Conservation (phyloP, 2,329 filamentous ascomycete species). For the Trichoderma asperellum region DNA sequence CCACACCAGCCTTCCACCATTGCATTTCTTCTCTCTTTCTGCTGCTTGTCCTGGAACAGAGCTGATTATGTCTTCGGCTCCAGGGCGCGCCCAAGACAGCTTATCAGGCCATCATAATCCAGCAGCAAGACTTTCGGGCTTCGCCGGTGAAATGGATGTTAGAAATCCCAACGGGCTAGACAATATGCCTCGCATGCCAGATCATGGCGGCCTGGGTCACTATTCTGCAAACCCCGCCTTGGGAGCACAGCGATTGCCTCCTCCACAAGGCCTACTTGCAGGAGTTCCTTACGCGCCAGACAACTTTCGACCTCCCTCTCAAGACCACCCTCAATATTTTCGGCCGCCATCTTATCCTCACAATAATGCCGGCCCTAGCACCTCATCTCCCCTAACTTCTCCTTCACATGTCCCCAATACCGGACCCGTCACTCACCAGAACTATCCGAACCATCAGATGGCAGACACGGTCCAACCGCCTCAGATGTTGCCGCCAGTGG, state of each 20-base stretch:
- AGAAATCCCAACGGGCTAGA: conserved; percentile 29
- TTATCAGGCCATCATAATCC: conserved; percentile 27
- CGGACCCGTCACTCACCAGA: not conserved
- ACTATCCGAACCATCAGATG: conserved; percentile 4
- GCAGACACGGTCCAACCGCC: conserved; percentile 4
- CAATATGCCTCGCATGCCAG: conserved; percentile 36
- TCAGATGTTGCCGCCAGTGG: conserved; percentile 6
- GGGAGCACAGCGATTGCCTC: conserved; percentile 29
- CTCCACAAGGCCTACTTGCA: conserved; percentile 34
- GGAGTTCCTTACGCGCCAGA: conserved; percentile 31
- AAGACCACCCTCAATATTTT: conserved; percentile 27
- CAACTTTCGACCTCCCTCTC: conserved; percentile 25
- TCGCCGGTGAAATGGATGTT: conserved; percentile 31
- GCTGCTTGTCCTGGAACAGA: conserved; percentile 17
- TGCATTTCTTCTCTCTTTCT: not conserved
- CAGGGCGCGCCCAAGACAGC: conserved; percentile 26
- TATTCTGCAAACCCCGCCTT: conserved; percentile 29
- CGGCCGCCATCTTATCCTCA: conserved; percentile 5
- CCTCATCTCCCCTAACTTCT: conserved; percentile 11
- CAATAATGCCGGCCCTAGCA: not conserved
- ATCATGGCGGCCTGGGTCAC: conserved; percentile 33
- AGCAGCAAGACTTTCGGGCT: conserved; percentile 33
- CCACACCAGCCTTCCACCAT: not conserved
- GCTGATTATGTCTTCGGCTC: conserved; percentile 29
- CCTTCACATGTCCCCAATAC: not conserved